A percentile compares a stretch with the other conserved stretches of the same genome.
These are phyloP conservation scores for Saururus chinensis DNA, from an alignment of 164 flowering plant species.

Conservation along the genomic window DNA sequence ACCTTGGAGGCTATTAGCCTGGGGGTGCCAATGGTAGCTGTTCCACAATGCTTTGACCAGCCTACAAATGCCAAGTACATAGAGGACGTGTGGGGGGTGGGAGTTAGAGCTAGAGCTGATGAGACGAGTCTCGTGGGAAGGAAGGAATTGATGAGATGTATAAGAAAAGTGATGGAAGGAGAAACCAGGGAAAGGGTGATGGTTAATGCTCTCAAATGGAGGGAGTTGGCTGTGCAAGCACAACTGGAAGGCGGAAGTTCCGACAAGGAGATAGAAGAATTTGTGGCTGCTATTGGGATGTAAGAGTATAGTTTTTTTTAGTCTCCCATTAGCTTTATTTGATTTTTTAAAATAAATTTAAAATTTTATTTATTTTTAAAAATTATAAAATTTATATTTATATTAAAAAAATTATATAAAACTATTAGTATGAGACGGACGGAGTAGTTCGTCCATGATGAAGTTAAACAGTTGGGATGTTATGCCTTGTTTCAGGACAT, in stretches of 20 bases:
- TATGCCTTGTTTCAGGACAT: too few species aligned
- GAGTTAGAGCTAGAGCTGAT: slow-evolving; percentile 14
- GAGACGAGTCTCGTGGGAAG: slow-evolving; percentile 17
- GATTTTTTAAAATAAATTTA: too few species aligned
- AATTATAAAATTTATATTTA: too few species aligned
- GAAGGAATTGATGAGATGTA: slow-evolving; percentile 24
- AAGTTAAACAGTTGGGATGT: too few species aligned
- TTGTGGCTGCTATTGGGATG: background rate
- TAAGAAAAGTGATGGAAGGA: slow-evolving; percentile 38
- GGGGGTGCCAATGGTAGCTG: slow-evolving; percentile 2
- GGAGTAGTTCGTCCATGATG: too few species aligned
- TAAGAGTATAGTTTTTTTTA: too few species aligned
- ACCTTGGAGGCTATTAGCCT: slow-evolving; percentile 13
- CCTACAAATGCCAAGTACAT: slow-evolving; percentile 4
- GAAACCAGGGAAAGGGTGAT: slow-evolving; percentile 19
- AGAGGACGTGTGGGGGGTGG: slow-evolving; percentile 41
- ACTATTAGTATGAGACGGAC: too few species aligned
- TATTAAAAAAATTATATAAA: too few species aligned
- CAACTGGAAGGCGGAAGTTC: slow-evolving; percentile 22
- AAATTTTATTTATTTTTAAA: background rate
- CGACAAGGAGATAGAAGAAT: background rate
- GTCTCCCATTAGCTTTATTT: too few species aligned
- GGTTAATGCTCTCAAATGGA: slow-evolving; percentile 32
- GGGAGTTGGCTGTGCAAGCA: slow-evolving; percentile 30
- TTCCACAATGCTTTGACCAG: too few species aligned